A percentile compares a stretch with the other conserved stretches of the same genome.
phyloP scores from a whole-genome alignment of 495 filamentous ascomycete species.

The Penicillium paradoxum region DNA sequence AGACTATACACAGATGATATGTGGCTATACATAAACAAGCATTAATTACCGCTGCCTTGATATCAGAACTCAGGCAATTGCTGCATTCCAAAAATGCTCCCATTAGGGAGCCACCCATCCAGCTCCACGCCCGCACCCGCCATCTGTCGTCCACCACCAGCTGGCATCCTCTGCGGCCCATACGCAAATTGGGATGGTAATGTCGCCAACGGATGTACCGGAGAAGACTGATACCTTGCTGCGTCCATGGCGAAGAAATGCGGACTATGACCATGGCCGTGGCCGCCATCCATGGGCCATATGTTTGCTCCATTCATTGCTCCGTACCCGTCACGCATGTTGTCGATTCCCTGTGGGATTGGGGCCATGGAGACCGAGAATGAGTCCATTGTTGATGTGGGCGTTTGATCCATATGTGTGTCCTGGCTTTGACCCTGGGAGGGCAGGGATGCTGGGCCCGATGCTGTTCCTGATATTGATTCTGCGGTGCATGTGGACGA shows the following conservation, averaged over 20 bases:
- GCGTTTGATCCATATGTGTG: conserved; percentile 7
- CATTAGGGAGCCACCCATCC: conserved; percentile 36
- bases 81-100: conserved; percentile 32
- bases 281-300: conserved; percentile 22
- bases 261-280: conserved; percentile 1
- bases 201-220: conserved; percentile 7
- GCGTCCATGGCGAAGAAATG: conserved; percentile 13
- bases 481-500: conserved; percentile 7
- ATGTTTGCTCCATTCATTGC: conserved; percentile 19
- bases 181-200: conserved; percentile 26
- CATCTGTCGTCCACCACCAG: conserved; percentile 3
- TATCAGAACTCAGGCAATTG: conserved; percentile 32
- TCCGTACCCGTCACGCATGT: conserved; percentile 20
- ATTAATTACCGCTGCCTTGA: neutral
- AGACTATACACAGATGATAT: neutral
- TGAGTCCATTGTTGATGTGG: conserved; percentile 8
- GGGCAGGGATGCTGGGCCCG: neutral
- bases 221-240: conserved; percentile 13
- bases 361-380: conserved; percentile 14
- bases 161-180: conserved; percentile 22
- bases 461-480: conserved; percentile 3
- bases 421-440: neutral
- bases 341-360: conserved; percentile 15
- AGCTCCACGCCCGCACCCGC: conserved; percentile 30
- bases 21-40: neutral